Conservation (phyloP, 495 filamentous ascomycete species). For the Oidiodendron maius region DNA sequence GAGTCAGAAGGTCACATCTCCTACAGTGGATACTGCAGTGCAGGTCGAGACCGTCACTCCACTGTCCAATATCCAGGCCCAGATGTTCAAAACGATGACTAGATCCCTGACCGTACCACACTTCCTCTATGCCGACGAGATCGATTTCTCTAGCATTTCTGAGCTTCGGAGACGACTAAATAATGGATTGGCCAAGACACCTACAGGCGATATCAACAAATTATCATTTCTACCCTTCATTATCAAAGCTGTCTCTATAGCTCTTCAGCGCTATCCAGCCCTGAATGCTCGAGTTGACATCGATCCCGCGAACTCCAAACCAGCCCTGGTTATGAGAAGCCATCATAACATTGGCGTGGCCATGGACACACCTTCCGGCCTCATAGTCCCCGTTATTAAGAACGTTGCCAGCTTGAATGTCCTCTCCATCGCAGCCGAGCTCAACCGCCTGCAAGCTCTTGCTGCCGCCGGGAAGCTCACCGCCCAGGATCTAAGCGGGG, state of each 20-base stretch:
- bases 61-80: constrained; percentile 72
- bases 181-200: constrained; percentile 33
- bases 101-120: constrained; percentile 84
- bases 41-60: constrained; percentile 61
- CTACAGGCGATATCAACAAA: constrained; percentile 40
- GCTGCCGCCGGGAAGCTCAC: constrained; percentile 71
- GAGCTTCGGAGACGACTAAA: constrained; percentile 67
- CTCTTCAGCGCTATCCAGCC: constrained; percentile 72
- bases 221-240: constrained; percentile 90
- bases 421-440: constrained; percentile 67
- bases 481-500: constrained; percentile 70
- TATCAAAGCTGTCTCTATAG: constrained; percentile 86
- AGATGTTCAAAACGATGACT: constrained; percentile 99
- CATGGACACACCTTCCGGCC: constrained; percentile 85
- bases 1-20: constrained; percentile 10
- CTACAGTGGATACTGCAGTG: constrained; percentile 23
- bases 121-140: constrained; percentile 85
- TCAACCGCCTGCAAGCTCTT: constrained; percentile 63
- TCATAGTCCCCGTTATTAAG: constrained; percentile 92
- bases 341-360: constrained; percentile 95
- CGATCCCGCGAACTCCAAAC: constrained; percentile 42
- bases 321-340: constrained; percentile 65
- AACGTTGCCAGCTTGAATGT: constrained; percentile 72
- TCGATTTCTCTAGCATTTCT: constrained; percentile 68
- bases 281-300: constrained; percentile 80